Percentiles rank a stretch among this genome's conserved stretches.
These are phyloP conservation scores for Sporothrix schenckii DNA, from an alignment of 2,329 filamentous ascomycete genomes.

Conservation along the genomic window DNA sequence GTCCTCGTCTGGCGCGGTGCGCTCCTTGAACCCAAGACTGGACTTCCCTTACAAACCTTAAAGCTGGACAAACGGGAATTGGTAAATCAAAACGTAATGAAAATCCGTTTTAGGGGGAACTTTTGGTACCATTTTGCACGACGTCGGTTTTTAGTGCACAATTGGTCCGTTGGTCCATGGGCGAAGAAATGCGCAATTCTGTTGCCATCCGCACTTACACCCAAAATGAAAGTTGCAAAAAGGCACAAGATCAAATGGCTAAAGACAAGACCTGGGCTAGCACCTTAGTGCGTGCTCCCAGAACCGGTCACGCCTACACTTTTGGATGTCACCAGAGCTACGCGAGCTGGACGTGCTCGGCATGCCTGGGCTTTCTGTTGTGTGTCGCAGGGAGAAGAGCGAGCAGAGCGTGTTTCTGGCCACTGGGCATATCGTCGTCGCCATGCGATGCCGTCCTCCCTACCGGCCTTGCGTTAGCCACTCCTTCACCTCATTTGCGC, in stretches of 20 bases:
- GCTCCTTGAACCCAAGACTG: neutral
- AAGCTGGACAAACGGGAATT: constrained; percentile 27
- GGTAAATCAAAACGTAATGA: constrained; percentile 39
- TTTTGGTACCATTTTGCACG: neutral
- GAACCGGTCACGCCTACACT: constrained; percentile 9
- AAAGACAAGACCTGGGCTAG: neutral
- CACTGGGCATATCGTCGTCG: neutral
- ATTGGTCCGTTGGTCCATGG: constrained; percentile 9
- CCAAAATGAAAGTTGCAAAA: neutral
- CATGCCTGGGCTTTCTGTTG: neutral
- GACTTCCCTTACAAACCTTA: constrained; percentile 1
- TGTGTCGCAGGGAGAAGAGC: neutral
- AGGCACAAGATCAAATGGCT: neutral
- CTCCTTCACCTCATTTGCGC: constrained; percentile 3
- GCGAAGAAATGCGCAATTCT: neutral
- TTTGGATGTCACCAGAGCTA: neutral
- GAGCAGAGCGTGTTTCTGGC: constrained; percentile 11
- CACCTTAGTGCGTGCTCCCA: constrained; percentile 3
- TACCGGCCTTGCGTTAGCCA: neutral
- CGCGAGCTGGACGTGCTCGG: constrained; percentile 10
- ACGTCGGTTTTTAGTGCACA: constrained; percentile 15
- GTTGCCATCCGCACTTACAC: neutral
- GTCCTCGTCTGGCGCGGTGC: neutral
- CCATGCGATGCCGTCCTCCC: neutral
- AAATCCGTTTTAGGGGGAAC: constrained; percentile 26